Evolutionary conservation across 345 rosid species (phyloP), one percentile per base, ranked within the genome.

Genomic region (Eucalyptus viminalis): DNA sequence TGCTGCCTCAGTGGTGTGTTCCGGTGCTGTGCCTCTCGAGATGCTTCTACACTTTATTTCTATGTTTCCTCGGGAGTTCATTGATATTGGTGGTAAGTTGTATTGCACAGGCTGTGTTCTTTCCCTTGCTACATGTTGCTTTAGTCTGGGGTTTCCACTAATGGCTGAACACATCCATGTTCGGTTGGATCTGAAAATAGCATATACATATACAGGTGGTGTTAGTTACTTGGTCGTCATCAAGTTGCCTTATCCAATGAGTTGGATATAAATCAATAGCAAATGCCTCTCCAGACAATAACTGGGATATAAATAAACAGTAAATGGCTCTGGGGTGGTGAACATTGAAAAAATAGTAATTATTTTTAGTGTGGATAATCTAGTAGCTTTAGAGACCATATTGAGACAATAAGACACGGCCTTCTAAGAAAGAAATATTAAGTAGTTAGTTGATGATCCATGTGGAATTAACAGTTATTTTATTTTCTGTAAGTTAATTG

Each of bases 61-160:
- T 86, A 89, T 97, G 40, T 86, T 97, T 88, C 99, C 99, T 31
- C 95, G 94, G 83, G 98, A 96, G 87, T 95, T 97, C 90, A 96
- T 95, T 80, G 96, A 93, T 92, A 92, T 92, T 94, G 94, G 97
- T 88, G 99, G 99, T 97, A 95, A 91, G 96, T 86, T 51, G 44
- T 86, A 27, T 50, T 45, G 58, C 54, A 51, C 40, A 86, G 80
- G 86, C 60, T 88, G 31, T 87, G 47, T 56, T 69, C 89, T 89
- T 87, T 81, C 31, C 58, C 47, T 44, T 76, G 49, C 67, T 90
- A 85, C 76, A 81, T 27, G 72, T 86, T 86, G 50, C 67, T 86
- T 40, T 76, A 29, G 29, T 54, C 89, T 56, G 27, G 19, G 62
- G 49, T 31, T 87, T 87, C 67, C 47, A 76, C 47, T 8, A n/a